These are phyloP conservation scores for Talaromyces sp. DNA, from an alignment of 2,329 filamentous ascomycete genomes.

Conservation along the genomic window DNA sequence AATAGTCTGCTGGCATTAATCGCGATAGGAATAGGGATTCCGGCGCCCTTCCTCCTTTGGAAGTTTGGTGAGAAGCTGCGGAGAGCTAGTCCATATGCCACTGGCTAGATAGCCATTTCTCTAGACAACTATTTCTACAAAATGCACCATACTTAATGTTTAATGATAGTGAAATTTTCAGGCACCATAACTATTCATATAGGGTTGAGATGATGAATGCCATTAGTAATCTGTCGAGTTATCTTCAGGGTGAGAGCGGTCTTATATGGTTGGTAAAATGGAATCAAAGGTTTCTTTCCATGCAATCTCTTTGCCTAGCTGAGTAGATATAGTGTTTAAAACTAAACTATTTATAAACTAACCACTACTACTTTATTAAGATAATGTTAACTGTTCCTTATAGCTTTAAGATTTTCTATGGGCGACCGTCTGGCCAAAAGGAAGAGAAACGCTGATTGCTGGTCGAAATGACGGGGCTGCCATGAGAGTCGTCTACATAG, in stretches of 20 bases:
- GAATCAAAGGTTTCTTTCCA: too few species aligned
- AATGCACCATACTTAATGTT: background rate
- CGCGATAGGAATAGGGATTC: conserved; percentile 36
- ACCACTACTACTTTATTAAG: too few species aligned
- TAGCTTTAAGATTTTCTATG: background rate
- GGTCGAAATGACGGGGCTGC: conserved; percentile 6
- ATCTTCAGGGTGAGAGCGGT: too few species aligned
- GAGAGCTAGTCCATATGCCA: conserved; percentile 45
- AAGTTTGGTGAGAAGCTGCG: conserved; percentile 45
- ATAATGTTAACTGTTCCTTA: background rate
- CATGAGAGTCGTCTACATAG: conserved; percentile 1
- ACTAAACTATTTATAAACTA: too few species aligned
- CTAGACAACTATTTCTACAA: background rate
- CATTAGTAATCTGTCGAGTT: too few species aligned
- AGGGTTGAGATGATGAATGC: too few species aligned
- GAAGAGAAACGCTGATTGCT: conserved; percentile 3
- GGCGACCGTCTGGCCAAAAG: conserved; percentile 2
- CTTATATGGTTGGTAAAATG: too few species aligned
- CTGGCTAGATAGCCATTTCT: conserved; percentile 21
- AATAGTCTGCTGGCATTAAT: conserved; percentile 38
- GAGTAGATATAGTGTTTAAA: too few species aligned
- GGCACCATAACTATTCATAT: too few species aligned
- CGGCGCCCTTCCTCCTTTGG: conserved; percentile 50
- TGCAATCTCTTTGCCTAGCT: too few species aligned
- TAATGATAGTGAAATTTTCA: too few species aligned